These are phyloP conservation scores for Fraxinus xanthoxyloides DNA, from an alignment of 305 asterid species.

Conservation along the genomic window DNA sequence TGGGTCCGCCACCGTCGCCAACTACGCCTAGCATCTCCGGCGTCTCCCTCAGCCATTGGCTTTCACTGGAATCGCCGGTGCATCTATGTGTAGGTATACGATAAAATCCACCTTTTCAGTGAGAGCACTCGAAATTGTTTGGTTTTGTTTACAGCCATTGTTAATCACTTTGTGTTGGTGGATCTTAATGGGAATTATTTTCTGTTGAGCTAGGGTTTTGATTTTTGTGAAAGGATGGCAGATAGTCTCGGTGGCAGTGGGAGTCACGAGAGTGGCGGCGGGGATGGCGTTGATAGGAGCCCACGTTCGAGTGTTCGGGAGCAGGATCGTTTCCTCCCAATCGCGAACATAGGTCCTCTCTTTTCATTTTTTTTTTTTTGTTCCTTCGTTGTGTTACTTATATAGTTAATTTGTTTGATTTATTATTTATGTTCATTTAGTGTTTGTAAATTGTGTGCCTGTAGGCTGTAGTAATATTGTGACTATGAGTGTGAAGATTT, in stretches of 20 bases:
- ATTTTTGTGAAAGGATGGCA: constrained; percentile 21
- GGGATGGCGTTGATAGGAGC: constrained; percentile 22
- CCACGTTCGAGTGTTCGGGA: constrained; percentile 33
- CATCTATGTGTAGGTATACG: background rate
- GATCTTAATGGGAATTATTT: background rate
- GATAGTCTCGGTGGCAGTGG: constrained; percentile 30
- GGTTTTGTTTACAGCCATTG: background rate
- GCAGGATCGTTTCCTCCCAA: constrained; percentile 36
- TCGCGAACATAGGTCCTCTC: constrained; percentile 24
- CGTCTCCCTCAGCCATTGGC: too few species aligned
- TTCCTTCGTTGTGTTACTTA: too few species aligned
- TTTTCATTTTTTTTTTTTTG: too few species aligned
- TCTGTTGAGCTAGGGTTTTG: constrained; percentile 12
- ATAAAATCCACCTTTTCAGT: background rate
- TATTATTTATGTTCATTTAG: too few species aligned
- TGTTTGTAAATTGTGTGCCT: too few species aligned
- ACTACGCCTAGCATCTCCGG: too few species aligned
- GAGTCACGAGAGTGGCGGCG: constrained; percentile 23
- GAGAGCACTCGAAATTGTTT: background rate
- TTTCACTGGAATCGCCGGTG: too few species aligned
- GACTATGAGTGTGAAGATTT: too few species aligned
- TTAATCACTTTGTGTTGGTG: background rate
- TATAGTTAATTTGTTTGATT: too few species aligned
- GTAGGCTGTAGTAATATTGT: too few species aligned
- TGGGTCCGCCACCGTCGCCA: too few species aligned